Conservation (phyloP, 2,329 filamentous ascomycete species). For the Tetracladium maxilliforme region DNA sequence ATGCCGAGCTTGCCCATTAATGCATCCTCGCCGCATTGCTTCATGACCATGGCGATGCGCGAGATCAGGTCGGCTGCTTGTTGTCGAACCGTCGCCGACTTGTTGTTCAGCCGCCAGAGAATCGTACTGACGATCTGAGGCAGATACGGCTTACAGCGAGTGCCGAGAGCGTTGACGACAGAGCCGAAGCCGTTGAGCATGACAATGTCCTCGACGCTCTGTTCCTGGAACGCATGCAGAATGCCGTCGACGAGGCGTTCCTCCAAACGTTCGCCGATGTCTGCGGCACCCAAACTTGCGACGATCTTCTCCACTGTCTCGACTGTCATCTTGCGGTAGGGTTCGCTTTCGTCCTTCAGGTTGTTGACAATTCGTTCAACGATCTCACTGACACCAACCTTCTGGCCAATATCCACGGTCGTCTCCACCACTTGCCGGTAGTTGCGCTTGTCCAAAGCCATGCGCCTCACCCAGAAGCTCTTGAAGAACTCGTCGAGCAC, state of each 20-base stretch:
- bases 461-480: constrained; percentile 93
- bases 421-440: constrained; percentile 97
- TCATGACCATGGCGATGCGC: constrained; percentile 96
- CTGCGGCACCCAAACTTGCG: constrained; percentile 80
- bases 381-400: constrained; percentile 94
- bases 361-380: constrained; percentile 87
- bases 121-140: constrained; percentile 96
- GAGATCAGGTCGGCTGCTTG: constrained; percentile 95
- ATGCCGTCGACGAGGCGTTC: constrained; percentile 93
- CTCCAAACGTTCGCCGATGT: constrained; percentile 84
- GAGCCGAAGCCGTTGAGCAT: constrained; percentile 97
- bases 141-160: constrained; percentile 88
- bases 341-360: constrained; percentile 94
- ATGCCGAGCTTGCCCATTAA: constrained; percentile 91
- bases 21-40: constrained; percentile 91
- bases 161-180: constrained; percentile 87
- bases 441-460: constrained; percentile 95
- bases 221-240: constrained; percentile 91
- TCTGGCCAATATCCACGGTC: constrained; percentile 91
- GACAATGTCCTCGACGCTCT: constrained; percentile 88
- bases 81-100: constrained; percentile 89
- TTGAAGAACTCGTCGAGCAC: constrained; percentile 97
- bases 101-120: constrained; percentile 94
- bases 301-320: constrained; percentile 97
- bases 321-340: constrained; percentile 97